Base-by-base conservation (phyloP, 2,329 filamentous ascomycete genomes). In the Waltergamsia citrina region DNA sequence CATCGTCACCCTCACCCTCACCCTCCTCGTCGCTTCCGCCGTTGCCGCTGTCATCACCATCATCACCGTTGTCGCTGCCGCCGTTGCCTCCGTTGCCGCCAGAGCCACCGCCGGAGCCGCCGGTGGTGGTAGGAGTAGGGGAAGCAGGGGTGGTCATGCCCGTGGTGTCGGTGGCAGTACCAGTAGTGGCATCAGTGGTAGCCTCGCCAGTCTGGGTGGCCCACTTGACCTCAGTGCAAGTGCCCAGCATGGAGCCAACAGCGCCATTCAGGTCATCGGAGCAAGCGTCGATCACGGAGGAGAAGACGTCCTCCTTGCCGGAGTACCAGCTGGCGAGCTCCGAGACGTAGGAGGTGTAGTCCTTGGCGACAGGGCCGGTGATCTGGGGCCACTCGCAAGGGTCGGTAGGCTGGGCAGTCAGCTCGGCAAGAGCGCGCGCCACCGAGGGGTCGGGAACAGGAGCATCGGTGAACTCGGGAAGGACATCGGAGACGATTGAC, bases 351-450 rank as follows among this genome's bases (percentile, higher is more conserved):
- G 43, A 47, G 3, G 46, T 42, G 40, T 47, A 53, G 14, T 49
- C 50, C 1, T 40, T 38, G 14, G 46, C 46, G 32, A 50, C 24
- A 14, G 45, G 41, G 6, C 50, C 51, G 7, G 50, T 53, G 23
- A 53, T 37, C 3, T 29, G 37, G 7, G 50, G 50, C 20, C 52
- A 14, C 17, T 44, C 41, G 38, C 50, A 53, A 2, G 30, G 9
- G 16, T 49, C 38, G 16, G 48, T 47, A 23, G 35, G 18, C 26
- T 45, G 45, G 11, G 32, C 38, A 8, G 50, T 52, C 29, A 46
- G 39, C 5, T 16, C 15, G 23, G 39, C 38, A 14, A 53, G 27
- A 32, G 41, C 52, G 19, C 33, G 28, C 14, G 30, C 14, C 10
- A 53, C 43, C 3, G 42, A 32, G 8, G 22, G 15, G 2, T 40